These are phyloP conservation scores for Erodium texanum DNA, from an alignment of 441 rosid species.

Conservation along the genomic window DNA sequence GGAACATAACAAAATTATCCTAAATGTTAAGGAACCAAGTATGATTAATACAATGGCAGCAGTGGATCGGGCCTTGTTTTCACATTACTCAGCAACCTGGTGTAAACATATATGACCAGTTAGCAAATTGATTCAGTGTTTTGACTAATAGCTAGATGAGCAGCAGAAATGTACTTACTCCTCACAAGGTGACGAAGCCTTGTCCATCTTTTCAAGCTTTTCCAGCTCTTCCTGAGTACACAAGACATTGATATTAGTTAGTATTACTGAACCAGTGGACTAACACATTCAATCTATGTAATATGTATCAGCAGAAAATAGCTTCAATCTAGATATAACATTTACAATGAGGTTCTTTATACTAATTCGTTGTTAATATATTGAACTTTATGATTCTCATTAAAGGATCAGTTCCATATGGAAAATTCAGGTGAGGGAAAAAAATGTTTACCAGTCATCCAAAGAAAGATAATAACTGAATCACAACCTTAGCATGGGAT, in stretches of 20 bases:
- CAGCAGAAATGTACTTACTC: slow-evolving; percentile 40
- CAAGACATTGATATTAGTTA: neutral
- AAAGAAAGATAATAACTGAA: too few relatives aligned
- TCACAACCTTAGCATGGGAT: neutral
- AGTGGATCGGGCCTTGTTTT: slow-evolving; percentile 63
- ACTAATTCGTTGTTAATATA: neutral
- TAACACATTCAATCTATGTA: neutral
- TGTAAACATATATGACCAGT: slow-evolving; percentile 18
- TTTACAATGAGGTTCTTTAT: neutral
- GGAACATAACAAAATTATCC: neutral
- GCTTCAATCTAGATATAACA: neutral
- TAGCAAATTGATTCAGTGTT: slow-evolving; percentile 12
- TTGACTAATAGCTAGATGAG: neutral
- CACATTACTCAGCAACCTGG: slow-evolving; percentile 55
- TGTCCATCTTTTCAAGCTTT: slow-evolving; percentile 58
- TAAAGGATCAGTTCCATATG: neutral
- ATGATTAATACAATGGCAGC: slow-evolving; percentile 52
- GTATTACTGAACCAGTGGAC: neutral
- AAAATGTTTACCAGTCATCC: too few relatives aligned
- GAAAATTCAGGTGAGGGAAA: neutral
- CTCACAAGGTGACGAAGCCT: slow-evolving; percentile 55
- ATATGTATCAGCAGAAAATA: neutral
- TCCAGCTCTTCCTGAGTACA: slow-evolving; percentile 66
- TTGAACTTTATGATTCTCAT: neutral
- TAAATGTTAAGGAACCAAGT: neutral